Evolutionary conservation across 768 basidiomycete species (phyloP), one percentile per base, ranked within the genome.

Genomic region (Tephrocybe sp.): DNA sequence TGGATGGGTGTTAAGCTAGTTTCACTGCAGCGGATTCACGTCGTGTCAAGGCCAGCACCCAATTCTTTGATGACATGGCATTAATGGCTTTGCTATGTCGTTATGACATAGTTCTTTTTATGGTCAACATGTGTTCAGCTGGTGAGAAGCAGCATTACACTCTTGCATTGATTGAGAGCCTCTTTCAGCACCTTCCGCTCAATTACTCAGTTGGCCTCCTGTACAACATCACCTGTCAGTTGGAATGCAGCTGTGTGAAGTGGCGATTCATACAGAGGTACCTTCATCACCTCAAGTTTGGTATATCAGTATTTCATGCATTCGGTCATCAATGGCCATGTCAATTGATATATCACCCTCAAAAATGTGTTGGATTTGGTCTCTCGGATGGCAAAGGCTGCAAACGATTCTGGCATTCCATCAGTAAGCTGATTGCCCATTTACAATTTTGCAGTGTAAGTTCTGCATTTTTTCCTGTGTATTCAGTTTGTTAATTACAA

Each of bases 171-270:
- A 14, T 75, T 0, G 41, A 68, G 9, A 49, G 58, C 7, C 49
- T 77, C 0, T 71, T 72, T 39, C 33, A 62, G 7, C 59, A 70
- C 30, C 50, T 75, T 1, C 74, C 72, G 2, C 22, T 7, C 13
- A 8, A 10, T 14, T 11, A 23, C 13, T 0, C 8, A 26, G 36
- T 47, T 4, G 46, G 46, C 30, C 1, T 66, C 0, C 53, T 70
- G 2, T 70, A 72, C 59, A 66, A 75, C 49, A 68, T 75, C 19
- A 69, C 62, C 0, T 77, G 73, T 50, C 62, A 65, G n/a, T 44
- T 72, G 2, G 52, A 70, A 3, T 57, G 61, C 10, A 62, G 61
- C 33, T 64, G 59, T 19, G 30, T 54, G 3, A 65, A 62, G 38
- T 63, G 60, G 55, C 58, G 57, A 4, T 68, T 71, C 47, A 32